Percentiles rank a stretch among this genome's conserved stretches.
These are phyloP conservation scores for Butyriboletus appendiculatus DNA, from an alignment of 1,284 basidiomycete genomes.

Conservation along the genomic window DNA sequence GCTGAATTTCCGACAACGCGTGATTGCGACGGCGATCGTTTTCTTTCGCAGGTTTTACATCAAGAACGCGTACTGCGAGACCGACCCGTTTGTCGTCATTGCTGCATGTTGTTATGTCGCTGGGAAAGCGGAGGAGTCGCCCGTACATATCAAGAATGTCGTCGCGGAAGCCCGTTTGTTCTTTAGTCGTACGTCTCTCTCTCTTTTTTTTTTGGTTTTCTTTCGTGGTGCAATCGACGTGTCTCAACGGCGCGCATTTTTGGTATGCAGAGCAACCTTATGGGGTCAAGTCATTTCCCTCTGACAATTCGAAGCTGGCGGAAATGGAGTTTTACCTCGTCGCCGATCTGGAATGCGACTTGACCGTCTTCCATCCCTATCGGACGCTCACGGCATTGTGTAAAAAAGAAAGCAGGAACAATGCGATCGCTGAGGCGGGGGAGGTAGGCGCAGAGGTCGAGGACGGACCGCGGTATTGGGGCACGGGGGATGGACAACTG, in stretches of 20 bases:
- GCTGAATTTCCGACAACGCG: slow-evolving; percentile 82
- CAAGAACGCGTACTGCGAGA: slow-evolving; percentile 92
- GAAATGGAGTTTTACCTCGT: slow-evolving; percentile 99
- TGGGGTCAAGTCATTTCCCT: slow-evolving; percentile 73
- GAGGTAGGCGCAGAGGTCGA: slow-evolving; percentile 61
- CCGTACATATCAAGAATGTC: slow-evolving; percentile 92
- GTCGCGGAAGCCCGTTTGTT: slow-evolving; percentile 81
- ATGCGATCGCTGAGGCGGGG: slow-evolving; percentile 58
- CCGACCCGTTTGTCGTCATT: slow-evolving; percentile 91
- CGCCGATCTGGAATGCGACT: slow-evolving; percentile 94
- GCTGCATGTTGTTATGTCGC: slow-evolving; percentile 95
- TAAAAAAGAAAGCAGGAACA: slow-evolving; percentile 46
- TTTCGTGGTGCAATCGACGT: neutral
- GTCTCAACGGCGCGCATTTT: neutral
- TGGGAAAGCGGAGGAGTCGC: slow-evolving; percentile 95
- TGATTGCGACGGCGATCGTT: slow-evolving; percentile 90
- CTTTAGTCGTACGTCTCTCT: slow-evolving; percentile 65
- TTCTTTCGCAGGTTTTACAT: slow-evolving; percentile 96
- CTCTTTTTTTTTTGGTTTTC: neutral
- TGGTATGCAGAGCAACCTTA: slow-evolving; percentile 55
- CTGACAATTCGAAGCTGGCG: slow-evolving; percentile 89
- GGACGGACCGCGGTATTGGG: slow-evolving; percentile 72
- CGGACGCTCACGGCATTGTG: slow-evolving; percentile 81
- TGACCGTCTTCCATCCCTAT: slow-evolving; percentile 94
- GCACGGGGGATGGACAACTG: slow-evolving; percentile 66